These are phyloP conservation scores for Penicillium sp. DNA, from an alignment of 2,329 filamentous ascomycete genomes.

Conservation along the genomic window DNA sequence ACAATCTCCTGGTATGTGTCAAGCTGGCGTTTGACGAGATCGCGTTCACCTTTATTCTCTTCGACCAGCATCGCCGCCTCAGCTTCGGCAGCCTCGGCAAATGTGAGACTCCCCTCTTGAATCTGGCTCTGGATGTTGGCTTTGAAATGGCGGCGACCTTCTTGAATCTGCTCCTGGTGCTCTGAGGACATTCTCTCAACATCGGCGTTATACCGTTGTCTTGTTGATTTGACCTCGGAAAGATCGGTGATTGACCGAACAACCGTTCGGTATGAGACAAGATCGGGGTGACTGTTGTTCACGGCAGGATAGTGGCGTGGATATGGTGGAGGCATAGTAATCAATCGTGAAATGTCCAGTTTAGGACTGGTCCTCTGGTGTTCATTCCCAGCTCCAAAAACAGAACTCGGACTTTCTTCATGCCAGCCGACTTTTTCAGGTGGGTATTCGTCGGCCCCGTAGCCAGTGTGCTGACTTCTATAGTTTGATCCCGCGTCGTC, in stretches of 20 bases:
- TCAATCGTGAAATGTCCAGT: conserved; percentile 82
- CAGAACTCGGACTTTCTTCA: conserved; percentile 36
- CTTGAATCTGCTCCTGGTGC: conserved; percentile 47
- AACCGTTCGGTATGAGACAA: conserved; percentile 67
- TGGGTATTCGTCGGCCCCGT: conserved; percentile 56
- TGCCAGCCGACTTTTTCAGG: conserved; percentile 59
- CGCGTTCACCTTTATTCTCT: conserved; percentile 65
- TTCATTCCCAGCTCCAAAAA: conserved; percentile 13
- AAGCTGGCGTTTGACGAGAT: conserved; percentile 71
- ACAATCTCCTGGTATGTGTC: conserved; percentile 78
- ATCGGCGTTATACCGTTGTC: conserved; percentile 46
- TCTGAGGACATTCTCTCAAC: conserved; percentile 53
- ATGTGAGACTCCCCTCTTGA: conserved; percentile 68
- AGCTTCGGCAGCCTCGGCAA: conserved; percentile 73
- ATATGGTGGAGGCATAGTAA: conserved; percentile 89
- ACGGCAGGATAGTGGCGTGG: conserved; percentile 91
- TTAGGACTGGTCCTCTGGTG: conserved; percentile 44
- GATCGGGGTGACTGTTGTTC: conserved; percentile 88
- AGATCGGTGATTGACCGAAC: conserved; percentile 71
- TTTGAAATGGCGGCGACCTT: conserved; percentile 61
- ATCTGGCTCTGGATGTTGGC: conserved; percentile 74
- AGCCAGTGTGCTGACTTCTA: conserved; percentile 27
- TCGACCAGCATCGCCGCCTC: conserved; percentile 67
- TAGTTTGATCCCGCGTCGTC: conserved; percentile 24
- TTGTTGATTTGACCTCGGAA: conserved; percentile 62